phyloP scores from a whole-genome alignment of 2,329 filamentous ascomycete species.

The Beauveria sp. region DNA sequence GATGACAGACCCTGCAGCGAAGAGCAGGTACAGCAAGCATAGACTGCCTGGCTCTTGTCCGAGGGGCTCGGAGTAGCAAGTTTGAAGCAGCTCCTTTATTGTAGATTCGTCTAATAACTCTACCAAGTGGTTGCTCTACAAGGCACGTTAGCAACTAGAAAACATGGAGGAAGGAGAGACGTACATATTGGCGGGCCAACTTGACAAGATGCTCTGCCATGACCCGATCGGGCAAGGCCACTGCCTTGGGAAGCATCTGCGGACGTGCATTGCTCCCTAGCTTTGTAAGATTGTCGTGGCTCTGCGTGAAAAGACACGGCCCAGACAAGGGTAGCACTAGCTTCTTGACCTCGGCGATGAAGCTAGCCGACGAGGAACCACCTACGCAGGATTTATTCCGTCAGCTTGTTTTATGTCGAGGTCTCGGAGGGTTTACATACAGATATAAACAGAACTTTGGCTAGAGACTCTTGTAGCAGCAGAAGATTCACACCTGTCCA shows the following conservation, averaged over 20 bases:
- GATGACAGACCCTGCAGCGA: slow-evolving; percentile 45
- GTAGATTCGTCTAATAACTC: slow-evolving; percentile 48
- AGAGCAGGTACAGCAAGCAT: slow-evolving; percentile 53
- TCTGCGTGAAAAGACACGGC: slow-evolving; percentile 48
- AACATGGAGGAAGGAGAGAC: neutral
- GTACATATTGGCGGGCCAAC: neutral
- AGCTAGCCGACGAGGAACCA: slow-evolving; percentile 55
- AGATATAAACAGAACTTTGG: neutral
- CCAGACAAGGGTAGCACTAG: slow-evolving; percentile 50
- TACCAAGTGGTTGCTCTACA: slow-evolving; percentile 52
- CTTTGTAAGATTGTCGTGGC: slow-evolving; percentile 31
- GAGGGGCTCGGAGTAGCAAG: slow-evolving; percentile 48
- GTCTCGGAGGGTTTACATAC: neutral
- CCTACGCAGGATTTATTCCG: slow-evolving; percentile 40
- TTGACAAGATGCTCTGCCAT: slow-evolving; percentile 37
- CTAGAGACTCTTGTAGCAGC: neutral
- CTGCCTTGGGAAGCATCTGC: slow-evolving; percentile 43
- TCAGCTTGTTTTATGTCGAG: neutral
- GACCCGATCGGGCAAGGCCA: slow-evolving; percentile 47
- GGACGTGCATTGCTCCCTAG: neutral
- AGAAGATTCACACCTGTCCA: neutral
- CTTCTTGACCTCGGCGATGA: slow-evolving; percentile 52
- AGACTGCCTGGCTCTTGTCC: slow-evolving; percentile 42
- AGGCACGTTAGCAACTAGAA: neutral
- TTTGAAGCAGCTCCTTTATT: slow-evolving; percentile 42